phyloP scores from a whole-genome alignment of 1,139 yeast genomes.

The Candida frijolesensis region DNA sequence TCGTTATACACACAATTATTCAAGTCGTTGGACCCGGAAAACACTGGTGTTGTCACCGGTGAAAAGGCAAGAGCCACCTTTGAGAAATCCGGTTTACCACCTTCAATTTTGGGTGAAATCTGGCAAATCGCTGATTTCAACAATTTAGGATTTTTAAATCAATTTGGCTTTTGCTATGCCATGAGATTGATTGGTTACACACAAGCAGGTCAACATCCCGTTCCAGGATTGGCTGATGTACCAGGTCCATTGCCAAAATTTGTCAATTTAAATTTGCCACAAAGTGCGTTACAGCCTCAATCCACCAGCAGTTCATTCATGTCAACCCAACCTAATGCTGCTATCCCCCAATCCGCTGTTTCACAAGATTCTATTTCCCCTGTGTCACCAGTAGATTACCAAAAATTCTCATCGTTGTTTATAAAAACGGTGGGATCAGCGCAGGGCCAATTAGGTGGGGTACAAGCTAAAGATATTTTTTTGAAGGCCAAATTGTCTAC shows the following conservation, averaged over 20 bases:
- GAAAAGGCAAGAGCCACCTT: constrained; percentile 84
- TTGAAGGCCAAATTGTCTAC: constrained; percentile 84
- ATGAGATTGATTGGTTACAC: constrained; percentile 89
- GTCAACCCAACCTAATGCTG: constrained; percentile 50
- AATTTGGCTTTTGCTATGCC: constrained; percentile 80
- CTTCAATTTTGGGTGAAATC: constrained; percentile 79
- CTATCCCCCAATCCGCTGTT: constrained; percentile 34
- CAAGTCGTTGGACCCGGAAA: constrained; percentile 76
- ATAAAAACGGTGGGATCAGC: constrained; percentile 68
- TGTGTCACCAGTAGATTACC: constrained; percentile 64
- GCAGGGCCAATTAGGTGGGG: constrained; percentile 59
- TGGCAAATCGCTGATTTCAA: constrained; percentile 92
- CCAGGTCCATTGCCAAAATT: constrained; percentile 65
- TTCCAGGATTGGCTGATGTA: constrained; percentile 51
- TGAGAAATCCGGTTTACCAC: constrained; percentile 84
- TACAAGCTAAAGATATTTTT: constrained; percentile 80
- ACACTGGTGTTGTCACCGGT: constrained; percentile 84
- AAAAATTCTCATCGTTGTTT: constrained; percentile 73
- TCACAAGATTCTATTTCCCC: constrained; percentile 57
- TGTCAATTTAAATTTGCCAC: constrained; percentile 33
- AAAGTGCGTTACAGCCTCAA: constrained; percentile 30
- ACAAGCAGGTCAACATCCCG: constrained; percentile 69
- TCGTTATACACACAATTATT: constrained; percentile 73
- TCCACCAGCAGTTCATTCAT: constrained; percentile 45
- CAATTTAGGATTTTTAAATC: constrained; percentile 83